Conservation (phyloP, 176 grass and related monocot species). For the Areca catechu region DNA sequence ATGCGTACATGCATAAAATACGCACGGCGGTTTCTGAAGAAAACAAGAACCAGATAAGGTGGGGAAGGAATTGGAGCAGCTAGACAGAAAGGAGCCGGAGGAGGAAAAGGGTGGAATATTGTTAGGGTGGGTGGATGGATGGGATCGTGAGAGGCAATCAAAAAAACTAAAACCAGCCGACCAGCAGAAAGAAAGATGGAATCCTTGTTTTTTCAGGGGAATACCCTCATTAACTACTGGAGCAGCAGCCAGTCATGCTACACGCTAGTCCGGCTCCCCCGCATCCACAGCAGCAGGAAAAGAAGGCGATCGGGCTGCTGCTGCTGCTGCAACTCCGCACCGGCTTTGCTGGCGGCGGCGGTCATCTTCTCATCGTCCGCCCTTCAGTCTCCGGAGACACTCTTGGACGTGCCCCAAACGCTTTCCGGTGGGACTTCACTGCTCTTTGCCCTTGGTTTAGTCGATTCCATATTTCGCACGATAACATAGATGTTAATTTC, state of each 20-base stretch:
- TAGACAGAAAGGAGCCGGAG: too few species aligned
- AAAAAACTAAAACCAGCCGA: too few species aligned
- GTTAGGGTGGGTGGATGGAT: too few species aligned
- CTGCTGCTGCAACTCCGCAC: background rate
- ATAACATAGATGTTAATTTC: background rate
- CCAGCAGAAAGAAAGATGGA: too few species aligned
- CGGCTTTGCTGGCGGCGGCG: conserved; percentile 2
- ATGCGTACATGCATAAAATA: too few species aligned
- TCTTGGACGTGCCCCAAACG: conserved; percentile 28
- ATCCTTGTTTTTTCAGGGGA: too few species aligned
- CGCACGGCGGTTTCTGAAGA: too few species aligned
- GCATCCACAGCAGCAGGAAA: background rate
- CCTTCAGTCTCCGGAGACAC: conserved; percentile 12
- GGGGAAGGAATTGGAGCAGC: too few species aligned
- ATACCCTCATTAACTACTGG: too few species aligned
- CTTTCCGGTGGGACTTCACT: conserved; percentile 24
- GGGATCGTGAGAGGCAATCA: too few species aligned
- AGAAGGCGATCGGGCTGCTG: background rate
- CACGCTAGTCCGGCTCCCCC: conserved; percentile 9
- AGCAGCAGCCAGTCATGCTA: background rate
- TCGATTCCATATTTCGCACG: background rate
- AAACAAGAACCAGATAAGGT: too few species aligned
- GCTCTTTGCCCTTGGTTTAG: background rate
- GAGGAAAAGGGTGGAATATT: too few species aligned
- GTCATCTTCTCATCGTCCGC: conserved; percentile 16